A percentile compares a stretch with the other conserved stretches of the same genome.
phyloP scores from a whole-genome alignment of 495 filamentous ascomycete genomes.

The Tetracladium setigerum region DNA sequence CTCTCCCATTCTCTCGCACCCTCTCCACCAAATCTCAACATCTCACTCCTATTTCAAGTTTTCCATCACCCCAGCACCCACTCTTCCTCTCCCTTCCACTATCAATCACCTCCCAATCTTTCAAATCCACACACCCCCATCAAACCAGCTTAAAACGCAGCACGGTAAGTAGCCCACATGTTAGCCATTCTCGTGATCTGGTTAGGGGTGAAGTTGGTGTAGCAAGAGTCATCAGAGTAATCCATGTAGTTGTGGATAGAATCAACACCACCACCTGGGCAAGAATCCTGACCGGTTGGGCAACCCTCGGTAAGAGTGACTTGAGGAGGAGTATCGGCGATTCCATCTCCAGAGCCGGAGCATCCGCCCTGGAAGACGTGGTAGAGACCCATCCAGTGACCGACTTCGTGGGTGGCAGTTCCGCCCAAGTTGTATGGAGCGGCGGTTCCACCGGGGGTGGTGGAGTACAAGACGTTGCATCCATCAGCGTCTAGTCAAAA shows the following conservation, averaged over 20 bases:
- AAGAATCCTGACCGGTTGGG: conserved; percentile 45
- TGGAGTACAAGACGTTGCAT: conserved; percentile 46
- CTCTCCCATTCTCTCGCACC: too few relatives aligned
- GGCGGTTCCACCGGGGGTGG: conserved; percentile 44
- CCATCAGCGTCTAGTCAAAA: conserved; percentile 43
- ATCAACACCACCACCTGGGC: conserved; percentile 41
- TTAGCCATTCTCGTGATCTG: conserved; percentile 38
- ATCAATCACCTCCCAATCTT: too few relatives aligned
- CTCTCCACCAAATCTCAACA: too few relatives aligned
- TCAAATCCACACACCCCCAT: too few relatives aligned
- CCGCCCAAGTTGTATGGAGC: conserved; percentile 49
- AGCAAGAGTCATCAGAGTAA: conserved; percentile 48
- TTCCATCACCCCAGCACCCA: too few relatives aligned
- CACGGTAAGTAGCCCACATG: conserved; percentile 35
- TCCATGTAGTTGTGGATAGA: conserved; percentile 63
- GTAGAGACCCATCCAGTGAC: conserved; percentile 58
- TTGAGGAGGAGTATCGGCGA: conserved; percentile 53
- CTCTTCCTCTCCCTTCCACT: too few relatives aligned
- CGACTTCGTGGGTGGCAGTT: conserved; percentile 57
- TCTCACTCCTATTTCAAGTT: too few relatives aligned
- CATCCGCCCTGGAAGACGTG: conserved; percentile 63
- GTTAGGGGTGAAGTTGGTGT: conserved; percentile 36
- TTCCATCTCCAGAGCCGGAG: conserved; percentile 42
- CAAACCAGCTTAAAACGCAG: conserved; percentile 5
- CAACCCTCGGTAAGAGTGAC: conserved; percentile 46